These are phyloP conservation scores for Epichloe amarillans DNA, from an alignment of 2,329 filamentous ascomycete genomes.

Conservation along the genomic window DNA sequence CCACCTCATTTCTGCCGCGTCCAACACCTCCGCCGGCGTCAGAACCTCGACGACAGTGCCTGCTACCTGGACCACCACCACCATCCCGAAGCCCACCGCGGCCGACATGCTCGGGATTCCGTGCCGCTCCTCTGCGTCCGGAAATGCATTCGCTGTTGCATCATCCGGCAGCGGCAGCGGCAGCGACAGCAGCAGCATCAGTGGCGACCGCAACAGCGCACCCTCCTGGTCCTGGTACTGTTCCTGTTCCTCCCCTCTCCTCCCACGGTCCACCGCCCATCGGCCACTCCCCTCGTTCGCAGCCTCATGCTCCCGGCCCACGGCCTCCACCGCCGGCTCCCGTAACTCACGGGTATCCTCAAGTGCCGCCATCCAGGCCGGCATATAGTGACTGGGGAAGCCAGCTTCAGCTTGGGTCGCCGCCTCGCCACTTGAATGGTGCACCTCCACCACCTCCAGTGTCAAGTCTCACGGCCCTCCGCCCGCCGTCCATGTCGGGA, in stretches of 20 bases:
- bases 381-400: slow-evolving; percentile 36
- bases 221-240: slow-evolving; percentile 1
- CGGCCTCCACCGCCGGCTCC: slow-evolving; percentile 10
- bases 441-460: slow-evolving; percentile 21
- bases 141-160: slow-evolving; percentile 10
- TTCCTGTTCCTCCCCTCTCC: slow-evolving; percentile 11
- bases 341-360: slow-evolving; percentile 14
- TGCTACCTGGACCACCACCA: slow-evolving; percentile 8
- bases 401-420: slow-evolving; percentile 36
- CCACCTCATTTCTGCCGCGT: slow-evolving; percentile 16
- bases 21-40: slow-evolving; percentile 9
- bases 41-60: slow-evolving; percentile 11
- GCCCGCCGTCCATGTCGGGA: slow-evolving; percentile 33
- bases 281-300: slow-evolving; percentile 8
- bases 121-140: slow-evolving; percentile 9
- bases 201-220: neutral
- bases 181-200: neutral
- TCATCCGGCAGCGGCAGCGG: slow-evolving; percentile 1
- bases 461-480: slow-evolving; percentile 30
- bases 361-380: slow-evolving; percentile 13
- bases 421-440: slow-evolving; percentile 37
- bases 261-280: slow-evolving; percentile 8
- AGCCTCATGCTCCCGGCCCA: slow-evolving; percentile 15
- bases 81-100: slow-evolving; percentile 17
- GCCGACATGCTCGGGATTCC: slow-evolving; percentile 14